These are phyloP conservation scores for Dothiorella sarmentorum DNA, from an alignment of 2,329 filamentous ascomycete genomes.

Conservation along the genomic window DNA sequence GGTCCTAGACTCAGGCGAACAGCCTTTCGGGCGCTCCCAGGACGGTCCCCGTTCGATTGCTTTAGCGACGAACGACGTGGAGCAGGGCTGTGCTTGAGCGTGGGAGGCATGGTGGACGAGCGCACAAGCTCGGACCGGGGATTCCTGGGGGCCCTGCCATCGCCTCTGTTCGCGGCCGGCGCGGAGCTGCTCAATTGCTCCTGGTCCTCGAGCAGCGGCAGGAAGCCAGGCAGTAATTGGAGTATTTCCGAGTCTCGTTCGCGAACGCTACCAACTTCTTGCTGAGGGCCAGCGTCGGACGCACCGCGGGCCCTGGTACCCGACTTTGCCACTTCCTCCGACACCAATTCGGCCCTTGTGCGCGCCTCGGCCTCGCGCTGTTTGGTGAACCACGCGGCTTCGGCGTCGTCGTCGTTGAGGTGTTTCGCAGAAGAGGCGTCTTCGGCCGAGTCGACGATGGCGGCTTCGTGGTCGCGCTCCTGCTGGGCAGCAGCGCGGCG, in stretches of 20 bases:
- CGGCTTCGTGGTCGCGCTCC: conserved; percentile 1
- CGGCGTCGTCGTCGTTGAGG: conserved; percentile 5
- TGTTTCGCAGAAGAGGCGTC: background rate
- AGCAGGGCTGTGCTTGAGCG: background rate
- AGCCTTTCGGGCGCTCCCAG: conserved; percentile 16
- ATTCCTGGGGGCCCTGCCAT: background rate
- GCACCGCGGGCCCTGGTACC: background rate
- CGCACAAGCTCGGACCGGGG: conserved; percentile 9
- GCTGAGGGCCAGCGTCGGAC: background rate
- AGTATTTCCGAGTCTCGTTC: conserved; percentile 18
- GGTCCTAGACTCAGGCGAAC: conserved; percentile 15
- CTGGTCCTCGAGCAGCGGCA: conserved; percentile 18
- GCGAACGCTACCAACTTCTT: background rate
- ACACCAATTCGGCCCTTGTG: conserved; percentile 6
- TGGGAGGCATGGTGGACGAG: conserved; percentile 13
- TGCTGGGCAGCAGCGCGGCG: conserved; percentile 3
- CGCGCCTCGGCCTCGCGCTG: conserved; percentile 16
- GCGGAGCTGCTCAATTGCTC: conserved; percentile 12
- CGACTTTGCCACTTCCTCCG: conserved; percentile 13
- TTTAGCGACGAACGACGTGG: conserved; percentile 16
- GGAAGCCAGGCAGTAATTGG: conserved; percentile 15
- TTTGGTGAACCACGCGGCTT: conserved; percentile 10
- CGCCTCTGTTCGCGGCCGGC: conserved; percentile 8
- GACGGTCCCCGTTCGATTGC: conserved; percentile 13
- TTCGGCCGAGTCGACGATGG: background rate